Conservation (phyloP, 129 eudicot species). For the Solidago caesia region DNA sequence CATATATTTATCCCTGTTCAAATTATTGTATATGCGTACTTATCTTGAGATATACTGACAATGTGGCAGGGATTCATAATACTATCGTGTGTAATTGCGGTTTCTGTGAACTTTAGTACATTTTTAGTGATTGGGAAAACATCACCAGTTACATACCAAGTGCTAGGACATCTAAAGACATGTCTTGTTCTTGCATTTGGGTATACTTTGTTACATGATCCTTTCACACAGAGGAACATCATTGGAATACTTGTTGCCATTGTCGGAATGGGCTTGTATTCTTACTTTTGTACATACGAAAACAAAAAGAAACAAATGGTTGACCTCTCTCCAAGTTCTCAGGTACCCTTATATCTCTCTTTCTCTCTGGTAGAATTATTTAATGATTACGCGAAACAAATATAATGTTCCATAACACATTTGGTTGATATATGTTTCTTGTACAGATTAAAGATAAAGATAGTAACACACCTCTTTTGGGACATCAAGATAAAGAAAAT, state of each 20-base stretch:
- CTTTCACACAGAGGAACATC: slow-evolving; percentile 84
- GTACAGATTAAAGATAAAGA: slow-evolving; percentile 70
- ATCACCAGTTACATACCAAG: slow-evolving; percentile 97
- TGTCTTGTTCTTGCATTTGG: slow-evolving; percentile 98
- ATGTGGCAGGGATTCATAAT: slow-evolving; percentile 69
- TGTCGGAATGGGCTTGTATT: slow-evolving; percentile 91
- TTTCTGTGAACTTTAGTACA: slow-evolving; percentile 95
- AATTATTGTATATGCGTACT: not conserved
- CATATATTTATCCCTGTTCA: not conserved
- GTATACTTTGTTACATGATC: slow-evolving; percentile 84
- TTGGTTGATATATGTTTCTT: not conserved
- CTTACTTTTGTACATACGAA: slow-evolving; percentile 79
- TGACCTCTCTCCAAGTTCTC: slow-evolving; percentile 49
- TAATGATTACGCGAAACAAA: too few species aligned
- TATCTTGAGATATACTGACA: not conserved
- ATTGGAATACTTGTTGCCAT: slow-evolving; percentile 85
- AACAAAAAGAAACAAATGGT: slow-evolving; percentile 60
- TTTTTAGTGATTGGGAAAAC: slow-evolving; percentile 96
- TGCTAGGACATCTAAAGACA: slow-evolving; percentile 88
- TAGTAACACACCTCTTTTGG: slow-evolving; percentile 51
- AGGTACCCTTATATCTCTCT: slow-evolving; percentile 39
- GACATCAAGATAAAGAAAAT: slow-evolving; percentile 50
- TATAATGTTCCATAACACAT: not conserved
- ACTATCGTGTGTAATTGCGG: slow-evolving; percentile 90
- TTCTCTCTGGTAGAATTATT: not conserved